Conservation (phyloP, 345 rosid species). For the Zanthoxylum bungeanum region DNA sequence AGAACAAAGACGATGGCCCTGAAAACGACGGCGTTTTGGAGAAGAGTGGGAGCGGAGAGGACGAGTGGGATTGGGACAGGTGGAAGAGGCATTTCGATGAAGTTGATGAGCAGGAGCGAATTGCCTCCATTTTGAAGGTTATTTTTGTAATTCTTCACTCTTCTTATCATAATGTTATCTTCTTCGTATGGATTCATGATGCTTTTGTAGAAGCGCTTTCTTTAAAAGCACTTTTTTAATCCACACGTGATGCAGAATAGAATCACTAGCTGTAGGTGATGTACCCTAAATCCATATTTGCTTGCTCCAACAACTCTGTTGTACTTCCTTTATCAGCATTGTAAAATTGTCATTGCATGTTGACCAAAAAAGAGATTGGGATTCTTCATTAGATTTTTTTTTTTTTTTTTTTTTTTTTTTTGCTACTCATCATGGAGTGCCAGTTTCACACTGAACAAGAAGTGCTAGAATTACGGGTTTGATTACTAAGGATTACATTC, state of each 20-base stretch:
- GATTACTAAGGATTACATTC: neutral
- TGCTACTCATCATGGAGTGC: neutral
- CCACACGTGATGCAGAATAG: neutral
- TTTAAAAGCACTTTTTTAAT: neutral
- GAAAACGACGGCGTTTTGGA: slow-evolving; percentile 4
- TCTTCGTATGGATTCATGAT: neutral
- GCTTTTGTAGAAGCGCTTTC: neutral
- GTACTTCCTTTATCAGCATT: neutral
- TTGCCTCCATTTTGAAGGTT: slow-evolving; percentile 69
- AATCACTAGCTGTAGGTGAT: neutral
- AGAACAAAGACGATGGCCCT: neutral
- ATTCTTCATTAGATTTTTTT: neutral
- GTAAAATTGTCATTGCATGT: neutral
- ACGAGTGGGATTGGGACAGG: slow-evolving; percentile 85
- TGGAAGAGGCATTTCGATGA: slow-evolving; percentile 83
- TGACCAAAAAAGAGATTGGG: neutral
- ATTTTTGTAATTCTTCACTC: neutral
- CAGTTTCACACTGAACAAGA: neutral
- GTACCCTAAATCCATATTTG: neutral
- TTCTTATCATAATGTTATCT: no score
- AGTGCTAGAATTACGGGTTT: neutral
- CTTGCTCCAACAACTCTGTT: neutral
- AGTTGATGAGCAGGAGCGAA: slow-evolving; percentile 79
- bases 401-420: no score
- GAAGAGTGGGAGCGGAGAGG: slow-evolving; percentile 17